Conservation (phyloP, 1,284 basidiomycete genomes). For the Cryptococcus amylolentus region DNA sequence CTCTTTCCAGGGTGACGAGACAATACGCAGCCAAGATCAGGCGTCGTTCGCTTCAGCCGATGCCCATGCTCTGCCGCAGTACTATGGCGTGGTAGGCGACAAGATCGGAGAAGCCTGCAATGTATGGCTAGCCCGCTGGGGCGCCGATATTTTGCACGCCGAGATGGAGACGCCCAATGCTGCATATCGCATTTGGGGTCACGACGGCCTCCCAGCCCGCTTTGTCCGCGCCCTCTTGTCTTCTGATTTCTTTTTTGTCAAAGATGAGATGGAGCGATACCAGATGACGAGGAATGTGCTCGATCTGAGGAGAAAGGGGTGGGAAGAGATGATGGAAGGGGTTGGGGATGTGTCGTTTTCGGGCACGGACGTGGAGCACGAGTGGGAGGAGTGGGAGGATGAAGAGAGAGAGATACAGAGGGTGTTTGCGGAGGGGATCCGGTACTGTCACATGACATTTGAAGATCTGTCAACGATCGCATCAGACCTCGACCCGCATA, state of each 20-base stretch:
- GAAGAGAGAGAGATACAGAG: constrained; percentile 54
- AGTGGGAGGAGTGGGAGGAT: constrained; percentile 42
- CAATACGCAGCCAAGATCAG: not conserved
- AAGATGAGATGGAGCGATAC: constrained; percentile 75
- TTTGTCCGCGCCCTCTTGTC: constrained; percentile 74
- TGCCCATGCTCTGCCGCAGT: constrained; percentile 51
- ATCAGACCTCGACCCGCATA: constrained; percentile 66
- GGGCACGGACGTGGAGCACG: constrained; percentile 12
- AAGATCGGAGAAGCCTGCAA: constrained; percentile 86
- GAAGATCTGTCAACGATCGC: constrained; percentile 73
- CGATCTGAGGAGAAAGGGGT: constrained; percentile 61
- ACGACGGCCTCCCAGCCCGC: constrained; percentile 64
- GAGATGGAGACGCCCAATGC: constrained; percentile 54
- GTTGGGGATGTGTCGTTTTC: constrained; percentile 17
- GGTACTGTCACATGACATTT: constrained; percentile 80
- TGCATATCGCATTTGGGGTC: constrained; percentile 57
- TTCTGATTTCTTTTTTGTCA: constrained; percentile 76
- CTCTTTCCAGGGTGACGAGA: not conserved
- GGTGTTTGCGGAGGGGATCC: constrained; percentile 75
- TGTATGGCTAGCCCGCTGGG: constrained; percentile 87
- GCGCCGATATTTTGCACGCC: constrained; percentile 65
- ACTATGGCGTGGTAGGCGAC: constrained; percentile 77
- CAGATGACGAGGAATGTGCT: constrained; percentile 70
- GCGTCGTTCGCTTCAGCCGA: constrained; percentile 7
- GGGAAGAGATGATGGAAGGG: constrained; percentile 31